These are phyloP conservation scores for Coprinopsis cinerea DNA, from an alignment of 768 basidiomycete species.

Conservation along the genomic window DNA sequence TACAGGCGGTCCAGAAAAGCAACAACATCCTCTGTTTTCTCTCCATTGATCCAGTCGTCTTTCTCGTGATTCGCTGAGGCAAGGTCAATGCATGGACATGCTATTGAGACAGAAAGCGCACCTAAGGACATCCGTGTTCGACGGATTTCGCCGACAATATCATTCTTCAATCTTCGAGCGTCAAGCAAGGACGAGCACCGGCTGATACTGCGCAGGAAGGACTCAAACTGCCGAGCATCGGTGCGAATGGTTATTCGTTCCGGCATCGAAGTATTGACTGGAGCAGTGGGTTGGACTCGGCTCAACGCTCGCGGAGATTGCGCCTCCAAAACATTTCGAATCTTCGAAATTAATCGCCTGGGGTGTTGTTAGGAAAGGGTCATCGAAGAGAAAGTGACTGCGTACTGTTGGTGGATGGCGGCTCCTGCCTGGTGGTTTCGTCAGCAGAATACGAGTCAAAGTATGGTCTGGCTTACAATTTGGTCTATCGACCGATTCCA, in stretches of 20 bases:
- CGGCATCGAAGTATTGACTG: conserved; percentile 34
- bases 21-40: conserved; percentile 78
- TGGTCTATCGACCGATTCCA: conserved; percentile 94
- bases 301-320: conserved; percentile 56
- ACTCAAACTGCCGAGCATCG: conserved; percentile 79
- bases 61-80: conserved; percentile 73
- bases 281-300: conserved; percentile 27
- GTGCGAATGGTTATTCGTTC: conserved; percentile 82
- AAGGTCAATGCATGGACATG: neutral
- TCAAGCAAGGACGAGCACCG: conserved; percentile 81
- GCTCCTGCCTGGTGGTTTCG: conserved; percentile 36
- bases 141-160: conserved; percentile 87
- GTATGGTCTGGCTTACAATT: conserved; percentile 51
- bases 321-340: conserved; percentile 77
- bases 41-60: conserved; percentile 84
- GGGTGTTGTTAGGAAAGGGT: no score
- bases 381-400: no score
- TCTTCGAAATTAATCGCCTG: conserved; percentile 83
- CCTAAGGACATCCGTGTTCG: conserved; percentile 70
- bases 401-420: conserved; percentile 46
- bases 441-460: neutral
- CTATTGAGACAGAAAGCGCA: conserved; percentile 20
- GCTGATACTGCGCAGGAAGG: conserved; percentile 81
- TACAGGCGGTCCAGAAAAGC: conserved; percentile 86
- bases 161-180: conserved; percentile 85